Conservation (phyloP, 257 asterid genomes). For the Capsicum pubescens region DNA sequence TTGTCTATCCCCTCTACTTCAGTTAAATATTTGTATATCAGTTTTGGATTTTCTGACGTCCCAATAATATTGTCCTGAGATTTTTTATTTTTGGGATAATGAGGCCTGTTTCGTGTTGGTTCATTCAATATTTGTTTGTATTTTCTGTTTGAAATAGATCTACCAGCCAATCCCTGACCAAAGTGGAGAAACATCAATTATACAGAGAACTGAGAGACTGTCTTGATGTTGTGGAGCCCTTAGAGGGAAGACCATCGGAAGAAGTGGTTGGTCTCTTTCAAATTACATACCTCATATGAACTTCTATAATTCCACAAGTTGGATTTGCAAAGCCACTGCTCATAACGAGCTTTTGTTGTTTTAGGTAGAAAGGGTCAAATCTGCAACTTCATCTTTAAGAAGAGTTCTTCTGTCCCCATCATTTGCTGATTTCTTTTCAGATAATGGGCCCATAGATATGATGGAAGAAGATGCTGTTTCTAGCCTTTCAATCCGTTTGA, state of each 20-base stretch:
- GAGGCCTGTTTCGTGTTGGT: not conserved
- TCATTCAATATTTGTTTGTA: slow-evolving; percentile 27
- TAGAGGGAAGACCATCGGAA: slow-evolving; percentile 70
- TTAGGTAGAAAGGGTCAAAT: slow-evolving; percentile 81
- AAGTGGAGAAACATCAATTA: slow-evolving; percentile 71
- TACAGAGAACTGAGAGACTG: slow-evolving; percentile 71
- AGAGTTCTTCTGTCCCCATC: slow-evolving; percentile 76
- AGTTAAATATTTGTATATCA: slow-evolving; percentile 39
- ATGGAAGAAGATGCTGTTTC: slow-evolving; percentile 96
- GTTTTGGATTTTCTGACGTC: slow-evolving; percentile 19
- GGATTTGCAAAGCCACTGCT: slow-evolving; percentile 27
- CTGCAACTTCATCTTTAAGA: slow-evolving; percentile 79
- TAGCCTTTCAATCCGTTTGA: slow-evolving; percentile 73
- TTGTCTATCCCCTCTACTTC: slow-evolving; percentile 49
- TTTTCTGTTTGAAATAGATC: slow-evolving; percentile 57
- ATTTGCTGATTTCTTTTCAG: slow-evolving; percentile 75
- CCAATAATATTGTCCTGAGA: not conserved
- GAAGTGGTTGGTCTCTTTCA: slow-evolving; percentile 75
- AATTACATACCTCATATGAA: slow-evolving; percentile 28
- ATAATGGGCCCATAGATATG: slow-evolving; percentile 77
- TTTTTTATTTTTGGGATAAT: not conserved
- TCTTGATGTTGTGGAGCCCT: slow-evolving; percentile 80
- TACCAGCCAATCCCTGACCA: slow-evolving; percentile 54
- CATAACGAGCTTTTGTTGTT: slow-evolving; percentile 34
- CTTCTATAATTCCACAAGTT: slow-evolving; percentile 5